Base-by-base conservation (phyloP, 1,139 yeast genomes). In the Candida mesenterica region DNA sequence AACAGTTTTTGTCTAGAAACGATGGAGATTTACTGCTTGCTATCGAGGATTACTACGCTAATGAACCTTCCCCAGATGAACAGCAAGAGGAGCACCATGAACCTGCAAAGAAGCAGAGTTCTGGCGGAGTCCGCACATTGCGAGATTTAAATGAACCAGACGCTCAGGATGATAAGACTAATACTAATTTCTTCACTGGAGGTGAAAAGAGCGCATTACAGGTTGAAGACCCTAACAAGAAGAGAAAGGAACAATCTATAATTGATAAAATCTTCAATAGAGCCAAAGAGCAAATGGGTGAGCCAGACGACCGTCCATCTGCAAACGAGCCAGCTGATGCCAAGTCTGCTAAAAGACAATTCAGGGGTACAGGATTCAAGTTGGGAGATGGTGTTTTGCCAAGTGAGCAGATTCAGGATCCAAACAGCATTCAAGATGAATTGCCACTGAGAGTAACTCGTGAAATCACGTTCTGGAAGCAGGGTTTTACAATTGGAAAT, bases 141-240 rank as follows among this genome's bases (percentile, higher is more conserved):
- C 62, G 75, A 38, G 82, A 79, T 45, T 65, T 82, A 53, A 68
- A 70, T 39, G 49, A 50, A 15, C 67, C 60, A 10, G 72, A 66
- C 26, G 77, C 72, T 16, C 82, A 75, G 28, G 86, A 81, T 36
- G 86, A 77, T 39, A 79, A 80, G 34, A 77, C 81, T 13, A 78
- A 79, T 44, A 76, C 82, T 46, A 81, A 88, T 46, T 78, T 86
- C 58, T 95, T 92, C 50, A 92, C 97, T 3, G 96, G 96, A 15
- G 98, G 96, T 37, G 96, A 90, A 57, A 90, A 90, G 52, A 87
- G 96, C 2, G 97, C 85, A 1, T 68, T 92, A 46, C 95, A 92
- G 47, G 97, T 92, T 9, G 95, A 94, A 55, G 90, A 90, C 55
- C 97, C 97, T 7, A 78, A 81, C 50, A 74, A 79, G 43, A 47